These are phyloP conservation scores for Boletus rubescentipes DNA, from an alignment of 768 basidiomycete species.

Conservation along the genomic window DNA sequence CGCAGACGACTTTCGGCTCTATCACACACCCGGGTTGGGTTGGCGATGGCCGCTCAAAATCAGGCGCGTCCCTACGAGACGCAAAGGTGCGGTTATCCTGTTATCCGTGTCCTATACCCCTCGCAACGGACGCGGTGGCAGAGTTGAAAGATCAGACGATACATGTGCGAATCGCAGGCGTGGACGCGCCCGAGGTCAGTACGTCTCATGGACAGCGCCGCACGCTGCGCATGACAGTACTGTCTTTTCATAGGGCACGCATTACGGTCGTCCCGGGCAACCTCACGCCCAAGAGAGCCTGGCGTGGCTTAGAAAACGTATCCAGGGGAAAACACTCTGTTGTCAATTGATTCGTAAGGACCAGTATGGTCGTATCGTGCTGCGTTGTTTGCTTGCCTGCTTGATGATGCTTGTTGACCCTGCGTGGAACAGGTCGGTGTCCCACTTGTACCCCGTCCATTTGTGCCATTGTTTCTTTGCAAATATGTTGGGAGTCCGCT, in stretches of 20 bases:
- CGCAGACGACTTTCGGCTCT: conserved; percentile 82
- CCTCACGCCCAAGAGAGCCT: conserved; percentile 72
- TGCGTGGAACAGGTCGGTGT: conserved; percentile 58
- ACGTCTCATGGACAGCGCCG: not conserved
- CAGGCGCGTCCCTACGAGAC: conserved; percentile 54
- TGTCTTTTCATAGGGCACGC: conserved; percentile 55
- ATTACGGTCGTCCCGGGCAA: conserved; percentile 83
- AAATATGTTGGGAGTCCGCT: conserved; percentile 44
- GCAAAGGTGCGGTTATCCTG: conserved; percentile 46
- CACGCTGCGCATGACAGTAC: not conserved
- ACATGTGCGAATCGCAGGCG: conserved; percentile 84
- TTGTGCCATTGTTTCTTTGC: conserved; percentile 51
- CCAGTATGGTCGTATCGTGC: conserved; percentile 80
- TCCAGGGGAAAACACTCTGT: conserved; percentile 60
- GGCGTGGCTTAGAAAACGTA: conserved; percentile 60
- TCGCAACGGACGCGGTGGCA: conserved; percentile 26
- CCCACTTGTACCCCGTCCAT: conserved; percentile 47
- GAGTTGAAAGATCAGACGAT: conserved; percentile 80
- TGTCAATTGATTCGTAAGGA: conserved; percentile 76
- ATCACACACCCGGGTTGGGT: conserved; percentile 78
- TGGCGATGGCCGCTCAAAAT: conserved; percentile 75
- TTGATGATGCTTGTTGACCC: too few relatives aligned
- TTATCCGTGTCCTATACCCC: not conserved
- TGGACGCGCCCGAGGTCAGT: conserved; percentile 91
- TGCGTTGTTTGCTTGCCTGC: conserved; percentile 36